A percentile compares a stretch with the other conserved stretches of the same genome.
Evolutionary conservation across 768 basidiomycete species (phyloP).

Genomic region (Candolleomyces efflorescens): DNA sequence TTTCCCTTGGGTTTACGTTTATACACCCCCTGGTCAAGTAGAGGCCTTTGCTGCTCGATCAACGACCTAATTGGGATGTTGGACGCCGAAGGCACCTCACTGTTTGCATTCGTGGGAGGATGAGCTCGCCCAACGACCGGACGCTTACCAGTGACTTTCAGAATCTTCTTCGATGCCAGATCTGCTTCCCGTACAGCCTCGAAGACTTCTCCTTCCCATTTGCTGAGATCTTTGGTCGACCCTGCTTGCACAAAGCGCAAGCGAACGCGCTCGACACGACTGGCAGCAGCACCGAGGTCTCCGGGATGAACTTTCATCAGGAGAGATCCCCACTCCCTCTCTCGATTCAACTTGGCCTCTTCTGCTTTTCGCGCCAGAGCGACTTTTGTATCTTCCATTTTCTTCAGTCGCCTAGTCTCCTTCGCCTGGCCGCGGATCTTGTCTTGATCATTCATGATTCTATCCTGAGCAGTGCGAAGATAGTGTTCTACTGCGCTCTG

Average conservation of each 20-base stretch:
- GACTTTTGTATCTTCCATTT: slow-evolving; percentile 43
- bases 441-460: slow-evolving; percentile 38
- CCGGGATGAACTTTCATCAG: slow-evolving; percentile 52
- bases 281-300: slow-evolving; percentile 41
- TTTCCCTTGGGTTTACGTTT: slow-evolving; percentile 13
- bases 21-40: slow-evolving; percentile 8
- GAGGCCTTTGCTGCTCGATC: slow-evolving; percentile 7
- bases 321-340: slow-evolving; percentile 62
- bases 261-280: slow-evolving; percentile 53
- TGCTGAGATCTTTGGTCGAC: slow-evolving; percentile 40
- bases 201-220: slow-evolving; percentile 63
- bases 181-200: slow-evolving; percentile 54
- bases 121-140: background rate
- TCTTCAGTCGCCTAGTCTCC: slow-evolving; percentile 29
- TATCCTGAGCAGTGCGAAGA: slow-evolving; percentile 36
- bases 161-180: slow-evolving; percentile 40
- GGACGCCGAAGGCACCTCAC: background rate
- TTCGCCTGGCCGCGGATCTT: slow-evolving; percentile 34
- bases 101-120: slow-evolving; percentile 17
- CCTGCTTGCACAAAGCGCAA: slow-evolving; percentile 56
- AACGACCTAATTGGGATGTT: background rate
- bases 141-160: slow-evolving; percentile 29
- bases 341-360: slow-evolving; percentile 53
- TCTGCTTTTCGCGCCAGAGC: slow-evolving; percentile 61
- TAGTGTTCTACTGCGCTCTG: slow-evolving; percentile 40